A percentile compares a stretch with the other conserved stretches of the same genome.
Conservation (phyloP, 129 eudicot genomes). For the Escallonia herrerae region DNA sequence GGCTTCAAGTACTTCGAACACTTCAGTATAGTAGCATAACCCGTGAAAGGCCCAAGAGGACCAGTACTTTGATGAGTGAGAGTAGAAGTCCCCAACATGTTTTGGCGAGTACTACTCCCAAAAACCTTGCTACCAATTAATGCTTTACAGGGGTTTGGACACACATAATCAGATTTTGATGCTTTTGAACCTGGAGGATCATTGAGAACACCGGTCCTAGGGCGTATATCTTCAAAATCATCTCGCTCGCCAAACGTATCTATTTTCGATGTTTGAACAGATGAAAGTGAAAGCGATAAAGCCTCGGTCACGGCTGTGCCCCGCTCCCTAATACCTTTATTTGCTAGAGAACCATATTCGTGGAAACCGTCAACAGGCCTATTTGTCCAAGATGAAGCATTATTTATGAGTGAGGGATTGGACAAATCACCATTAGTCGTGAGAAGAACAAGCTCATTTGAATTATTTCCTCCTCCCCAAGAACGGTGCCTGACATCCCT, state of each 20-base stretch:
- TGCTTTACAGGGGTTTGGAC: slow-evolving; percentile 16
- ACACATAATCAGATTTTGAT: slow-evolving; percentile 19
- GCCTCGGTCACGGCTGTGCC: slow-evolving; percentile 42
- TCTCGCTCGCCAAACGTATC: slow-evolving; percentile 6
- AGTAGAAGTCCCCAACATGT: slow-evolving; percentile 17
- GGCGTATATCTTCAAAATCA: neutral
- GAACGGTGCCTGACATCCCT: neutral
- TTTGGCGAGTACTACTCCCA: slow-evolving; percentile 10
- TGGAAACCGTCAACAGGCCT: slow-evolving; percentile 32
- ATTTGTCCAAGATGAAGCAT: slow-evolving; percentile 36
- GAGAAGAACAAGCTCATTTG: slow-evolving; percentile 18
- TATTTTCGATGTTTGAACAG: slow-evolving; percentile 32
- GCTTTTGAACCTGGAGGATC: slow-evolving; percentile 15
- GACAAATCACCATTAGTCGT: slow-evolving; percentile 27
- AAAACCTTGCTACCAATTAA: slow-evolving; percentile 11
- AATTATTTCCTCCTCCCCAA: slow-evolving; percentile 10
- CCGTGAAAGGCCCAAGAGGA: slow-evolving; percentile 89
- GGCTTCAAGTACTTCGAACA: slow-evolving; percentile 74
- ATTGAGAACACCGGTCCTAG: neutral
- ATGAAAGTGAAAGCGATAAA: slow-evolving; percentile 56
- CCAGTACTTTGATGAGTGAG: slow-evolving; percentile 37
- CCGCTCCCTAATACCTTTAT: slow-evolving; percentile 16
- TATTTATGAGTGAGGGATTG: slow-evolving; percentile 10
- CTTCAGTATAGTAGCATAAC: slow-evolving; percentile 66
- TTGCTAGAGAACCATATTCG: slow-evolving; percentile 4